Conservation (phyloP, 106 monocot genomes). For the Apostasia ramifera region DNA sequence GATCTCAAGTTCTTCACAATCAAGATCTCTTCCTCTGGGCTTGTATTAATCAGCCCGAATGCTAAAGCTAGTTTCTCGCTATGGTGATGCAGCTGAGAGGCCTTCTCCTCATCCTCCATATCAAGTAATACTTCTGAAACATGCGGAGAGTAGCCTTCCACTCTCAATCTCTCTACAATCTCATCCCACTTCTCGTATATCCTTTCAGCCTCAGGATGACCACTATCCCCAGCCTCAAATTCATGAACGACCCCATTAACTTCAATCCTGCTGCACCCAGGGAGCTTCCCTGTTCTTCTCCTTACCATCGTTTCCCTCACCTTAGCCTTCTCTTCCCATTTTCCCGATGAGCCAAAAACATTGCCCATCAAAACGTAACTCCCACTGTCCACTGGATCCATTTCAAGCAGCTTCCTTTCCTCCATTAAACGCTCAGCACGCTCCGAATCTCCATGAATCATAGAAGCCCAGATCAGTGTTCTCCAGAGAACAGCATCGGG, state of each 20-base stretch:
- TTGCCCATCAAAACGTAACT: constrained; percentile 24
- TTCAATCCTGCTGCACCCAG: constrained; percentile 41
- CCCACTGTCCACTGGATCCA: constrained; percentile 12
- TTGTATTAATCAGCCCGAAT: constrained; percentile 38
- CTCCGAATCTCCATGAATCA: constrained; percentile 24
- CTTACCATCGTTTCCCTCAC: constrained; percentile 15
- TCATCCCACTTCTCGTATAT: constrained; percentile 39
- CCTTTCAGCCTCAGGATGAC: constrained; percentile 20
- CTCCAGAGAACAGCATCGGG: constrained; percentile 41
- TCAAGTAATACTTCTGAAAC: constrained; percentile 38
- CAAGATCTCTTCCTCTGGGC: constrained; percentile 36
- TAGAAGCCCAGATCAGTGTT: constrained; percentile 39
- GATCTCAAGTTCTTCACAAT: constrained; percentile 53
- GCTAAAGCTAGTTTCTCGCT: constrained; percentile 58
- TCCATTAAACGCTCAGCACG: constrained; percentile 24
- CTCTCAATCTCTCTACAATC: constrained; percentile 19
- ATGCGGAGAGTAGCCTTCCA: constrained; percentile 22
- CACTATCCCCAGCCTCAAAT: constrained; percentile 33
- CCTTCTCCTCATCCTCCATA: constrained; percentile 39
- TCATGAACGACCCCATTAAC: constrained; percentile 42
- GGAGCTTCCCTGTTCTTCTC: constrained; percentile 18
- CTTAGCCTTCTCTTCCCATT: constrained; percentile 25
- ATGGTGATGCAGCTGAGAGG: constrained; percentile 32
- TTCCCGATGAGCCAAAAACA: constrained; percentile 18
- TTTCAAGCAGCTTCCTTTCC: constrained; percentile 11